Base-by-base conservation (phyloP, 352 stramenopile species). In the Phytophthora pinifolia region DNA sequence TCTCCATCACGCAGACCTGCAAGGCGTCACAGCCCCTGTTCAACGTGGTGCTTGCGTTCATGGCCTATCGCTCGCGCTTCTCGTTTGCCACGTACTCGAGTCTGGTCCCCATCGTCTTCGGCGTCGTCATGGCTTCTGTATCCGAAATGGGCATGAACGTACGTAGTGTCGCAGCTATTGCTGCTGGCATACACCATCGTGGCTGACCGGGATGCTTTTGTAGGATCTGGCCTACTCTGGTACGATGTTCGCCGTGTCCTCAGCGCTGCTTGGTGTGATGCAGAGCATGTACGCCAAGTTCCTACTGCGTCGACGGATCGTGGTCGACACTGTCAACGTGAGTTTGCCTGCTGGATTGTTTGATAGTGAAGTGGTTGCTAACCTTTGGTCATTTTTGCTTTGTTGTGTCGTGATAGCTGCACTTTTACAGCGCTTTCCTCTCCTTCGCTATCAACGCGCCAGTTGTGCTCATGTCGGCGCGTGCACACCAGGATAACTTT, bases 271-370 rank as follows among this genome's bases (percentile, higher is more conserved):
- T 20, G 83, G 85, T 31, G 85, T 94, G 17, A 85, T 94, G 71
- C 79, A 89, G 61, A 94, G 85, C 59, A 94, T 94, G 85, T 94
- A 91, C 46, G 80, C 85, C 47, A 94, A 94, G 62, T 93, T 88
- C 42, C 62, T 94, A 7, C 62, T 94, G 18, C 81, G 85, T 29
- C 87, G 80, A 25, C 70, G 66, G n/a, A 88, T 85, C 18, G 67
- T 94, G 14, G 54, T 81, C 13, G 85, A 92, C 63, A 91, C 76
- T 46, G 73, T 91, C 65, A 94, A 94, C 54, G 85, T 94, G 74
- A 49, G 79, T 80, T 10, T 12, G 3, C 14, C n/a, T 34, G 20
- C 20, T 25, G 20, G 3, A 25, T 25, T 65, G 8, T 30, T 34
- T 25, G 54, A 9, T 42, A 12, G 9, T 47, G 1, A 25, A 25